Evolutionary conservation across 495 filamentous ascomycete species (phyloP), one percentile per base, ranked within the genome.

Genomic region (Annulohypoxylon moriforme): DNA sequence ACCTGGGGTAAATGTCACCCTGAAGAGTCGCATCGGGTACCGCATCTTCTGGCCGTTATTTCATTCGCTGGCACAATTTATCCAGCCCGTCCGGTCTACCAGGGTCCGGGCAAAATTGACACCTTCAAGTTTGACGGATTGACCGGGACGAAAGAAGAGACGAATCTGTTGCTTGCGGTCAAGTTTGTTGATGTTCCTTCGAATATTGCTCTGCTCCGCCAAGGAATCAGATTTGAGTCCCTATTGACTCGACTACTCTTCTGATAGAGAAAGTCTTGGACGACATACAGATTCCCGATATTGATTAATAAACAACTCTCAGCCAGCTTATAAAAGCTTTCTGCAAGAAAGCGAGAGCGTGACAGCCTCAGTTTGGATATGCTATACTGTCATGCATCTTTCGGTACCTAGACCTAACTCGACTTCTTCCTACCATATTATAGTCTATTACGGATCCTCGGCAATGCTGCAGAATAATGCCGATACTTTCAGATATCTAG

Each of bases 61-160:
- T 58, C 16, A 69, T 66, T 73, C 61, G 66, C 16, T 46, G 57
- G 4, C 18, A 13, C 29, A 53, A 53, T 73, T 73, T 73, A 73
- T 62, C 71, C 71, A 67, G 66, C 5, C 58, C 16, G 56, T 31
- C 56, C 56, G 29, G 29, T 8, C 5, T 44, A 18, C 71, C 36
- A 67, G 71, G 71, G 66, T 68, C 50, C 34, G 58, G 71, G 66
- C 1, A 73, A 44, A 73, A 73, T 69, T 62, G 57, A 49, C 44
- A 47, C 42, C 29, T 55, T 33, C 44, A 40, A 36, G 6, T 27
- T 53, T 46, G 7, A 50, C 71, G 71, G 66, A 40, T 53, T 65
- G 47, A 31, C 63, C 61, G 66, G 71, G 57, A 66, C 60, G 70
- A 52, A 68, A 40, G n/a, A 1, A 58, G 24, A 59, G 18, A 55